Base-by-base conservation (phyloP, 371 early-diverging fungal species). In the Apophysomyces elegans region DNA sequence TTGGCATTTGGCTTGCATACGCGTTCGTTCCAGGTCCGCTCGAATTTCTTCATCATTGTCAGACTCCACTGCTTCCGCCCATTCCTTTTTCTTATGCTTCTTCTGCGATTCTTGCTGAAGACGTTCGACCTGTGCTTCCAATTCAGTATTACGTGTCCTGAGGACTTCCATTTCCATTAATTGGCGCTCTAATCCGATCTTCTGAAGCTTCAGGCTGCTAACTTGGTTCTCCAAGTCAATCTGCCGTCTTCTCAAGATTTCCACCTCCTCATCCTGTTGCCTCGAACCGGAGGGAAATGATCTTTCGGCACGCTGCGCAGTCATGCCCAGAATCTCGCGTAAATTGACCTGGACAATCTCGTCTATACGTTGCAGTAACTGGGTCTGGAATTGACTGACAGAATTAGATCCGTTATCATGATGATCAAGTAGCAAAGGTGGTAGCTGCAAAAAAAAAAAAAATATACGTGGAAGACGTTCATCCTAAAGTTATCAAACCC, bases 161-260 rank as follows among this genome's bases (percentile, higher is more conserved):
- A 71, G 13, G 41, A 62, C 45, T 32, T 77, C 76, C 37, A 71
- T 45, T 7, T 77, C 77, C 58, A 73, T 63, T 11, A 69, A 21
- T 37, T 77, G 73, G 0, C 67, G 60, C 36, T 77, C 64, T 44
- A 68, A 36, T 2, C 61, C 70, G 44, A 73, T 66, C 3, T 65
- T 43, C 39, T 73, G 69, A 35, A 65, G 46, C 4, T 58, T 63
- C 16, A 64, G 61, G 12, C 38, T 50, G 50, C 47, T 73, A 26
- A 69, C 59, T 46, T 73, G 66, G 13, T 64, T 64, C 54, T 73
- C 69, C n/a, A 73, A 32, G 2, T 73, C 73, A 21, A 69, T 69
- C 41, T 61, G 63, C 32, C 66, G 63, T 9, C 58, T 63, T 12
- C 69, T 59, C 47, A 69, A 65, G 1, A 37, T 56, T 14, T 62